A percentile compares a stretch with the other conserved stretches of the same genome.
These are phyloP conservation scores for Colletotrichum sp. DNA, from an alignment of 2,329 filamentous ascomycete species.

Conservation along the genomic window DNA sequence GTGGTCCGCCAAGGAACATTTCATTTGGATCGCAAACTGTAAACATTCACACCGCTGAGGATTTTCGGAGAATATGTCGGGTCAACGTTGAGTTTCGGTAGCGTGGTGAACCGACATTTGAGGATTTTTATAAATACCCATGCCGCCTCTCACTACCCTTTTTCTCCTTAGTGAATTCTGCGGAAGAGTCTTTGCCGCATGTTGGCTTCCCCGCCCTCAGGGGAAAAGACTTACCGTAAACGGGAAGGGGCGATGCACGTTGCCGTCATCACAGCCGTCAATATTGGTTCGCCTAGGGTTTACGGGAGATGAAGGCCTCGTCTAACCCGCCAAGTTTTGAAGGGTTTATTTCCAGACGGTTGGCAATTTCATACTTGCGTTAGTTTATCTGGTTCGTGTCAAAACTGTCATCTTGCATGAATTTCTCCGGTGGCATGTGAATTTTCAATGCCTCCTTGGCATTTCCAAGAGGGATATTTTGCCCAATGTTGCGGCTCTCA, in stretches of 20 bases:
- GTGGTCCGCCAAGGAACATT: background rate
- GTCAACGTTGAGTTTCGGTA: background rate
- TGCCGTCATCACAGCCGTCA: background rate
- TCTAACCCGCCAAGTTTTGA: background rate
- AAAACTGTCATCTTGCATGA: background rate
- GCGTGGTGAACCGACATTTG: background rate
- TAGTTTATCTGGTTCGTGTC: background rate
- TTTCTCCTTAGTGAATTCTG: background rate
- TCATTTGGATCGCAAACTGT: background rate
- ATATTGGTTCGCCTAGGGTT: background rate
- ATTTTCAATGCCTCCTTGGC: background rate
- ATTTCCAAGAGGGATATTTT: background rate
- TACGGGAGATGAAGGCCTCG: background rate
- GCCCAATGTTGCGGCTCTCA: background rate
- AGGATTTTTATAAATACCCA: background rate
- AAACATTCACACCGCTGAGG: background rate
- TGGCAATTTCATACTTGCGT: background rate
- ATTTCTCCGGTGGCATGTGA: background rate
- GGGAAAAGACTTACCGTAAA: background rate
- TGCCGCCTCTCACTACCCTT: background rate
- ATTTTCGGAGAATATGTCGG: background rate
- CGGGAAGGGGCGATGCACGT: background rate
- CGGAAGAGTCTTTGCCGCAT: background rate
- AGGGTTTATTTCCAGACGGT: background rate
- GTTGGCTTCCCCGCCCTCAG: background rate